Evolutionary conservation across 225 moss, liverwort and hornwort genomes (phyloP).

Genomic region (Bryoerythrophyllum caledonicum): DNA sequence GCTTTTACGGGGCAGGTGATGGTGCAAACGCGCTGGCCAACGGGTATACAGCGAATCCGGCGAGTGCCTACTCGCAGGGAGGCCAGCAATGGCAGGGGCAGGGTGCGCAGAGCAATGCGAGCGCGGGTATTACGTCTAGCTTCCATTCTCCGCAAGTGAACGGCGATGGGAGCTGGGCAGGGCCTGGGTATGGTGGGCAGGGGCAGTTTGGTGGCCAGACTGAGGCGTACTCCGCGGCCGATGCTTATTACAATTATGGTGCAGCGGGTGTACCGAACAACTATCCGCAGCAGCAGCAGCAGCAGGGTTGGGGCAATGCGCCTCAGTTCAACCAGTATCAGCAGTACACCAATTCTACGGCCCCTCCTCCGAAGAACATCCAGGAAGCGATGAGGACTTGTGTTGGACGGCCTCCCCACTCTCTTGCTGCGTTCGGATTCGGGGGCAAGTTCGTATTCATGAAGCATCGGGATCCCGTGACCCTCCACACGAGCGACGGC

Average conservation of each 20-base stretch:
- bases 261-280: constrained; percentile 6
- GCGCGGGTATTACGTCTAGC: not conserved
- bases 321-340: constrained; percentile 44
- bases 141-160: constrained; percentile 28
- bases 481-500: constrained; percentile 69
- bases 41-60: constrained; percentile 10
- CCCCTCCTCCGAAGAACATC: constrained; percentile 68
- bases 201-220: constrained; percentile 22
- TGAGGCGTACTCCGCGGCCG: constrained; percentile 15
- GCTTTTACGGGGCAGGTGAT: constrained; percentile 17
- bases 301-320: constrained; percentile 43
- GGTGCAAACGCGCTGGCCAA: constrained; percentile 21
- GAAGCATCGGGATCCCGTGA: constrained; percentile 72
- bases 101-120: constrained; percentile 14
- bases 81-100: constrained; percentile 33
- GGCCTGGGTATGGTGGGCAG: constrained; percentile 16
- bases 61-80: constrained; percentile 16
- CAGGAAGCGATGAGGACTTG: constrained; percentile 84
- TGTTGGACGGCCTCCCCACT: constrained; percentile 76
- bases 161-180: constrained; percentile 32
- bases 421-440: constrained; percentile 68
- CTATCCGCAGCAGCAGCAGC: constrained; percentile 22
- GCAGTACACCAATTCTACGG: constrained; percentile 49
- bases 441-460: constrained; percentile 71
- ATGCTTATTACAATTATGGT: constrained; percentile 25